Evolutionary conservation across 2,329 filamentous ascomycete genomes (phyloP), one percentile per base, ranked within the genome.

Genomic region (Pseudocercospora fijiensis): DNA sequence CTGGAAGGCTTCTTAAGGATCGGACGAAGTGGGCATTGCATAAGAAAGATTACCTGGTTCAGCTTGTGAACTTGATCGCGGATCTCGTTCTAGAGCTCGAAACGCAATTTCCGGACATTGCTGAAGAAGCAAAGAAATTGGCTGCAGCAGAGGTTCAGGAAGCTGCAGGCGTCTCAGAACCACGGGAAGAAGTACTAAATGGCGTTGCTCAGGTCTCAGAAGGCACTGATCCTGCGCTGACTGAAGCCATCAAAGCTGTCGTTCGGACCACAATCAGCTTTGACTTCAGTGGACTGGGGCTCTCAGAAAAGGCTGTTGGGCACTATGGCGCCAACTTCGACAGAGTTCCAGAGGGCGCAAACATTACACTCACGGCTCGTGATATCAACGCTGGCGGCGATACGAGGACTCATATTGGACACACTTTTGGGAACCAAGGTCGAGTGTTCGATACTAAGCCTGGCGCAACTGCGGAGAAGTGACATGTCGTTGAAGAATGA

Each of bases 21-120:
- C 49, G 49, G 13, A 52, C 49, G 10, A 52, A 52, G 27, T 52
- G 49, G 49, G 49, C 49, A 5, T 28, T 52, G 49, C 49, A 52
- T 7, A 52, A 52, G 49, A 52, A 27, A 27, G 49, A 52, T 6
- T 52, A 52, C 49, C 5, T 52, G 24, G 20, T 27, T 13, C 5
- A 52, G 4, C 49, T 52, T 24, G 49, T 52, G 6, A 52, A 27
- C 24, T 6, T 3, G 3, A 26, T 52, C n/a, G 49, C 49, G 16
- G 49, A 52, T 28, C 20, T 52, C 2, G 24, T 52, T 26, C 16
- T 27, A 10, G 49, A 24, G 49, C 49, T 52, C 7, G 49, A 52
- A 11, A 28, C 49, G 20, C 49, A 52, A 28, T 52, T 52, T 52
- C 49, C 49, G 2, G 49, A 52, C 16, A 52, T 52, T 27, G 10